Evolutionary conservation across 1,284 basidiomycete genomes (phyloP), one percentile per base, ranked within the genome.

Genomic region (Trametes pubescens): DNA sequence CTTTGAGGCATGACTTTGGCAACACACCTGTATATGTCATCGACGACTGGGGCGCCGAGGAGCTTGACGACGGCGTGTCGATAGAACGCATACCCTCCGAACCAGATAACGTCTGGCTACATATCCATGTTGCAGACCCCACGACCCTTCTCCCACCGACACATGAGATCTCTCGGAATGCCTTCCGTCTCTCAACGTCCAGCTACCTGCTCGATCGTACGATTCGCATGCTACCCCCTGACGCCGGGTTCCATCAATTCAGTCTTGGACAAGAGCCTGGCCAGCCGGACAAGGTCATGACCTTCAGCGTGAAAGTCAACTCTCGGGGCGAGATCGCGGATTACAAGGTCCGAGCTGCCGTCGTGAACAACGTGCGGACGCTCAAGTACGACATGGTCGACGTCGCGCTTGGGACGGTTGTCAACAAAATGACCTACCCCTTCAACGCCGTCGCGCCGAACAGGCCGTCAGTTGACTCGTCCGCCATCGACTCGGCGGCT

Each of bases 1-100:
- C 82, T 24, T 75, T 94, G 2, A 90, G 96, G 5, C 88, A 94
- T 72, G 97, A 99, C 77, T 98, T 95, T 75, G 93, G 92, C 13
- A 72, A 88, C 64, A 77, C 92, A 60, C 88, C 88, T 0, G 94
- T 96, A 0, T 99, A 91, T 76, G 92, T 98, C 21, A 91, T 99
- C 60, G 98, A 99, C 74, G 94, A 96, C 69, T 73, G 82, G 0
- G 75, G 72, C 6, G 96, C 98, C 0, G 80, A 91, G 70, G 98
- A 99, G 76, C 84, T 99, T 32, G 98, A 99, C 72, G 98, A 99
- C 75, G 98, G 95, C 1, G 74, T 99, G 38, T 97, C 96, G 0
- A 74, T 99, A 52, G 93, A 96, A 67, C 69, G 78, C 1, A 81
- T 89, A 22, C 77, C 82, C 10, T 79, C 78, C 1, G 86, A 90